phyloP scores from a whole-genome alignment of 1,284 basidiomycete genomes.

The Peniophora sp. region DNA sequence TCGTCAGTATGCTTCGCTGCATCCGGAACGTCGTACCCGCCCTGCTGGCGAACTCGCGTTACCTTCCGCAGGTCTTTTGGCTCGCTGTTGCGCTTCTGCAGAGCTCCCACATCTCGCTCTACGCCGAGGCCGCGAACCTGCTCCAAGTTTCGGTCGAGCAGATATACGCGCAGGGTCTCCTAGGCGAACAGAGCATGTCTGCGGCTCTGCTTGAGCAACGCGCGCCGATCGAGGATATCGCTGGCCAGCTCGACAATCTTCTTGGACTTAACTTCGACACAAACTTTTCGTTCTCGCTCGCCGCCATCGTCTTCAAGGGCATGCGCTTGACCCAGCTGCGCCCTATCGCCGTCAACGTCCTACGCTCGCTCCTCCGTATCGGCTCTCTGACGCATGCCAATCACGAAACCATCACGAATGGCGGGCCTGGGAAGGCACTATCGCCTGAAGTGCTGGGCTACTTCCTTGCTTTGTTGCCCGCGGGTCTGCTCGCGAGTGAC shows the following conservation, averaged over 20 bases:
- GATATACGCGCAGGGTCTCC: slow-evolving; percentile 53
- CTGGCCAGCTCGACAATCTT: slow-evolving; percentile 66
- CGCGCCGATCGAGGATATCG: slow-evolving; percentile 56
- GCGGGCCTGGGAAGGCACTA: slow-evolving; percentile 34
- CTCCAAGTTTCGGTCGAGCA: slow-evolving; percentile 63
- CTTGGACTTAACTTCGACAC: slow-evolving; percentile 73
- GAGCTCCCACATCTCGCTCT: slow-evolving; percentile 68
- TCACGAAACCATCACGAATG: slow-evolving; percentile 26
- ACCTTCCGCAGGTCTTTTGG: slow-evolving; percentile 77
- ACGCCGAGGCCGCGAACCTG: slow-evolving; percentile 60
- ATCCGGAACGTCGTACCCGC: slow-evolving; percentile 72
- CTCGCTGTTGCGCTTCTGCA: slow-evolving; percentile 76
- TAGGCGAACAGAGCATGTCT: slow-evolving; percentile 47
- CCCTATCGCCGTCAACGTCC: slow-evolving; percentile 47
- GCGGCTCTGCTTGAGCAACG: slow-evolving; percentile 62
- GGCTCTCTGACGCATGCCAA: slow-evolving; percentile 39
- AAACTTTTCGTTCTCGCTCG: slow-evolving; percentile 76
- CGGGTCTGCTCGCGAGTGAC: slow-evolving; percentile 46
- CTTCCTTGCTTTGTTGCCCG: slow-evolving; percentile 74
- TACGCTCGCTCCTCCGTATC: slow-evolving; percentile 50
- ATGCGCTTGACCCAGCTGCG: slow-evolving; percentile 62
- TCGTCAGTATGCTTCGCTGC: slow-evolving; percentile 84
- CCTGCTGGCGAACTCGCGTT: slow-evolving; percentile 61
- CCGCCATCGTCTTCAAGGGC: slow-evolving; percentile 81
- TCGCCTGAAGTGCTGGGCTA: slow-evolving; percentile 66